Percentiles rank a stretch among this genome's conserved stretches.
Conservation (phyloP, 768 basidiomycete species). For the Gloeopeniophorella convolvens region DNA sequence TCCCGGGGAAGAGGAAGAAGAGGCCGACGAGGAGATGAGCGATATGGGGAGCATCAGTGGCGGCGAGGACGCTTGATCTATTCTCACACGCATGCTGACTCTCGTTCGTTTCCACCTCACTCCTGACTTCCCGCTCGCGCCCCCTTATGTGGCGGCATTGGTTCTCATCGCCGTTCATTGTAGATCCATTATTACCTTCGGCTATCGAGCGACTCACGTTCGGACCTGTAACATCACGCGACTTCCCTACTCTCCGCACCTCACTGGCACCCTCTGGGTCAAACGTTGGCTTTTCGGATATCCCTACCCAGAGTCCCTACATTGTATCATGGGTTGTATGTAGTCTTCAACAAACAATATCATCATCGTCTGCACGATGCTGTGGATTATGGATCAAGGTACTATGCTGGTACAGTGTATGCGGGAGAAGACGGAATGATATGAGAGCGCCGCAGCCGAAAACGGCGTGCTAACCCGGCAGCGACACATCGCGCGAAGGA, state of each 20-base stretch:
- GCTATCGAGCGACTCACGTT: neutral
- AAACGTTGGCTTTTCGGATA: constrained; percentile 1
- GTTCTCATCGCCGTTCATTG: neutral
- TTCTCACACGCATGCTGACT: neutral
- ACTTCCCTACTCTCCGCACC: neutral
- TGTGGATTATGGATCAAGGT: neutral
- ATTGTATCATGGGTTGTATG: constrained; percentile 4
- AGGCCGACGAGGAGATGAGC: constrained; percentile 79
- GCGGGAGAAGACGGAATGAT: neutral
- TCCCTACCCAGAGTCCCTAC: constrained; percentile 6
- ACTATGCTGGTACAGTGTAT: neutral
- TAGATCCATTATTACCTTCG: constrained; percentile 4
- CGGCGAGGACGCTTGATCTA: constrained; percentile 34
- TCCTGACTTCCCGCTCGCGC: neutral
- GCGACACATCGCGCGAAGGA: neutral
- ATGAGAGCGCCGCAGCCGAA: neutral
- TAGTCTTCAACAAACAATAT: constrained; percentile 7
- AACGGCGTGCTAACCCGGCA: neutral
- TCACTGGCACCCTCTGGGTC: constrained; percentile 4
- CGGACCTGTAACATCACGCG: neutral
- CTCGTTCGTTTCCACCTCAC: neutral
- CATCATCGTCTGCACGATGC: constrained; percentile 3
- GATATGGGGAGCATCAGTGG: constrained; percentile 80
- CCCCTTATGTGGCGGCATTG: neutral
- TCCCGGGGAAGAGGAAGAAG: constrained; percentile 60